A percentile compares a stretch with the other conserved stretches of the same genome.
phyloP scores from a whole-genome alignment of 2,329 filamentous ascomycete species.

The Graphilbum ipis-grandicollis region DNA sequence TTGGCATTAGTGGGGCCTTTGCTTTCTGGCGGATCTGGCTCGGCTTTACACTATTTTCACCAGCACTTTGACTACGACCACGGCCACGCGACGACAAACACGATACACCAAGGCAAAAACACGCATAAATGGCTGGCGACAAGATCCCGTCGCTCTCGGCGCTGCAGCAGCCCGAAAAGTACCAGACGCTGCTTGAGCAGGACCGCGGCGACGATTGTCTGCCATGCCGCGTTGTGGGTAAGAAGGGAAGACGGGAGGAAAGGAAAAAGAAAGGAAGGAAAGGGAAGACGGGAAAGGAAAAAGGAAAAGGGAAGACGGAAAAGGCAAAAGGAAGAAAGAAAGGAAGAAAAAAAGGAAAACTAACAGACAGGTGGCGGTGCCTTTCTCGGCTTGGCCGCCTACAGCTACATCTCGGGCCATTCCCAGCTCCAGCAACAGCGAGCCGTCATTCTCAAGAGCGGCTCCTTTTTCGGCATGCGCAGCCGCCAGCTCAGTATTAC shows the following conservation, averaged over 20 bases:
- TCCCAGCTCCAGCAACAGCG: conserved; percentile 51
- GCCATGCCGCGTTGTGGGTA: conserved; percentile 55
- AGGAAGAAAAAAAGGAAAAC: not conserved
- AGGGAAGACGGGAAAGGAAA: not conserved
- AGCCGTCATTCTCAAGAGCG: conserved; percentile 48
- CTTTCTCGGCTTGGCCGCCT: conserved; percentile 58
- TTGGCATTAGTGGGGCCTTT: too few relatives aligned
- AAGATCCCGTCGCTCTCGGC: conserved; percentile 32
- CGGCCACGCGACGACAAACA: too few relatives aligned
- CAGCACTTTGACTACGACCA: not conserved
- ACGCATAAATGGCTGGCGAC: conserved; percentile 32
- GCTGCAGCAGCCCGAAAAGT: conserved; percentile 43
- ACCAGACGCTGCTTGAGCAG: conserved; percentile 37
- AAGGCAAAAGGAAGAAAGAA: not conserved
- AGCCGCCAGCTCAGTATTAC: conserved; percentile 51
- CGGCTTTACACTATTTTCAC: not conserved
- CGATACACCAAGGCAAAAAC: too few relatives aligned
- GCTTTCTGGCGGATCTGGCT: too few relatives aligned
- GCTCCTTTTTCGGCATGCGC: conserved; percentile 54
- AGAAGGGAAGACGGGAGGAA: conserved; percentile 12
- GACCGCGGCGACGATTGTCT: conserved; percentile 49
- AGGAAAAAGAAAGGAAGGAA: not conserved
- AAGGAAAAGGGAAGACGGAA: not conserved
- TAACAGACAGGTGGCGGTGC: conserved; percentile 45
- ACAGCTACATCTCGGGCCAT: conserved; percentile 63